Conservation (phyloP, 1,284 basidiomycete species). For the Rhodofomes roseus region DNA sequence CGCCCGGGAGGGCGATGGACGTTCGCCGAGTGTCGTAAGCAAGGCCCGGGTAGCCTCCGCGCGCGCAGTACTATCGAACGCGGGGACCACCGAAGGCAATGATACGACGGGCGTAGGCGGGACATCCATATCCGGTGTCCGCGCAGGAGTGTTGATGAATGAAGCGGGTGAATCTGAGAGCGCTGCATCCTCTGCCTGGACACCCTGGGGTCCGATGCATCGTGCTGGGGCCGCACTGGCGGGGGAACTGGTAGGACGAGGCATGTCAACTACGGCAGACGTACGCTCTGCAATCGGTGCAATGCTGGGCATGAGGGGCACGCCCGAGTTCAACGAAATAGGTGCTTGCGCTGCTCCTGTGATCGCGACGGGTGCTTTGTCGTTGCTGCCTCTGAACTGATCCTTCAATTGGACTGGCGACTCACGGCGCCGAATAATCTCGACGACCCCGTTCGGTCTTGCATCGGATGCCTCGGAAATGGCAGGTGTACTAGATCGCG, state of each 20-base stretch:
- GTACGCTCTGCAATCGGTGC: not conserved
- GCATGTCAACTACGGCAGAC: constrained; percentile 22
- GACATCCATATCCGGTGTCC: too few relatives aligned
- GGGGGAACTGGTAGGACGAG: constrained; percentile 19
- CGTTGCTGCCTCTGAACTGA: not conserved
- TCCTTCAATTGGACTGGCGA: not conserved
- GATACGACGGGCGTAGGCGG: too few relatives aligned
- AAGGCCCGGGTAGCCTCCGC: not conserved
- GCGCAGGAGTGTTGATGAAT: too few relatives aligned
- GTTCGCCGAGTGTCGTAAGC: not conserved
- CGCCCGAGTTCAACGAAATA: not conserved
- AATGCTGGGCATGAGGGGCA: not conserved
- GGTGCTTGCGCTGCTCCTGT: not conserved
- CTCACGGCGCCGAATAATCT: too few relatives aligned
- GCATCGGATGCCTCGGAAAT: not conserved
- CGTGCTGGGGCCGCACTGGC: not conserved
- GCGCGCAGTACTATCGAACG: not conserved
- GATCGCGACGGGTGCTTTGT: not conserved
- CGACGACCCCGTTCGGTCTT: not conserved
- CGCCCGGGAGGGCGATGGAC: not conserved
- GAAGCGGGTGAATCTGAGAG: not conserved
- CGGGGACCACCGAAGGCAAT: too few relatives aligned
- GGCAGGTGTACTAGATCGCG: not conserved
- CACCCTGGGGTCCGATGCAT: not conserved
- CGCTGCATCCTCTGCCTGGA: not conserved